phyloP scores from a whole-genome alignment of 2,329 filamentous ascomycete genomes.

The Sphaerulina vaccinii region DNA sequence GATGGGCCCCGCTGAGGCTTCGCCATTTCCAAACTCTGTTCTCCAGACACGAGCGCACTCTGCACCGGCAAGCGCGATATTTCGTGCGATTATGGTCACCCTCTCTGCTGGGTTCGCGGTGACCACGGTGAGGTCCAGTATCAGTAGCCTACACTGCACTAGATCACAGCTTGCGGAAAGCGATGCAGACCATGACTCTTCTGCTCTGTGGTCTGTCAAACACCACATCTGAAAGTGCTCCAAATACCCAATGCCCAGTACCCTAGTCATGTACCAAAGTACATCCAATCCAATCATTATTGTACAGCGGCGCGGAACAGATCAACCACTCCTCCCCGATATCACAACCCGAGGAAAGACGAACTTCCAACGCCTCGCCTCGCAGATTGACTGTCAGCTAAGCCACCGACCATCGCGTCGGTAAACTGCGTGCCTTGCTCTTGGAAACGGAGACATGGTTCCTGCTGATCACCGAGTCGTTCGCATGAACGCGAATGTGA shows the following conservation, averaged over 20 bases:
- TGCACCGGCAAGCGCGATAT: no score
- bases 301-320: conserved; percentile 1
- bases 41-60: background rate
- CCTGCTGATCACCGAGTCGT: conserved; percentile 1
- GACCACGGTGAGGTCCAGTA: no score
- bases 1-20: background rate
- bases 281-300: background rate
- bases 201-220: no score
- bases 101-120: no score
- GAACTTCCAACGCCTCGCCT: background rate
- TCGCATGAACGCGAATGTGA: conserved; percentile 1
- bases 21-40: background rate
- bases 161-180: no score
- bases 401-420: conserved; percentile 4
- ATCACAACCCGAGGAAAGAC: background rate
- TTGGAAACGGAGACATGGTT: background rate
- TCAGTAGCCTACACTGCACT: no score
- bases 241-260: no score
- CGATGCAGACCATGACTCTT: no score
- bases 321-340: conserved; percentile 1
- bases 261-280: conserved; percentile 7
- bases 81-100: no score
- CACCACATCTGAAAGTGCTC: no score
- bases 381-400: background rate
- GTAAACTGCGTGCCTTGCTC: background rate